Conservation (phyloP, 257 asterid genomes). For the Nicotiana knightiana region DNA sequence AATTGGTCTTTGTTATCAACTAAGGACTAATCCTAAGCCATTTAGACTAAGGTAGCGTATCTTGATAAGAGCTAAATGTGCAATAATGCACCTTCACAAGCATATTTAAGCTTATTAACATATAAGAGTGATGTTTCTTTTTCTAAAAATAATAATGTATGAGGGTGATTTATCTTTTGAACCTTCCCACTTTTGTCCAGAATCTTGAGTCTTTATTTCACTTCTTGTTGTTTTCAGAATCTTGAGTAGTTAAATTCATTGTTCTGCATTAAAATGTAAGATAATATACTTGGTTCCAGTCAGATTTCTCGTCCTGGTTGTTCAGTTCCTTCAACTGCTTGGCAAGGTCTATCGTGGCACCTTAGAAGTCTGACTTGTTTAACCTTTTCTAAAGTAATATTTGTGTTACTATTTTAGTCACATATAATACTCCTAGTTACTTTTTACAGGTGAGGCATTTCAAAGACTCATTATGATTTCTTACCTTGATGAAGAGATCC, state of each 20-base stretch:
- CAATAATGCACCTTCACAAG: neutral
- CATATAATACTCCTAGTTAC: neutral
- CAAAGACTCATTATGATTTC: conserved; percentile 70
- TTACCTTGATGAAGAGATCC: conserved; percentile 83
- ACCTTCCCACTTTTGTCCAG: neutral
- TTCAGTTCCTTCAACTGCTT: neutral
- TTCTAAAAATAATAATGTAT: neutral
- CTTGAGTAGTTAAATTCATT: neutral
- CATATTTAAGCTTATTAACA: neutral
- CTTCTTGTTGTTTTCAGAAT: neutral
- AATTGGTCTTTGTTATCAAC: neutral
- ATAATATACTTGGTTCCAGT: neutral
- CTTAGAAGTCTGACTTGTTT: neutral
- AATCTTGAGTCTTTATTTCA: neutral
- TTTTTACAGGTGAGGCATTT: conserved; percentile 46
- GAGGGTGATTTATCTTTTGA: neutral
- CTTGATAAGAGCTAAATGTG: neutral
- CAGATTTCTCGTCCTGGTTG: conserved; percentile 1
- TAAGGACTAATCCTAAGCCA: neutral
- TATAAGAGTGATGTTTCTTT: neutral
- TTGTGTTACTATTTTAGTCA: neutral
- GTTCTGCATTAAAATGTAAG: neutral
- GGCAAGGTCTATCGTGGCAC: neutral
- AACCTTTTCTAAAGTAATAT: neutral
- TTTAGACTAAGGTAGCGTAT: neutral